Evolutionary conservation across 306 rosid genomes (phyloP).

Genomic region (Acacia confusa): DNA sequence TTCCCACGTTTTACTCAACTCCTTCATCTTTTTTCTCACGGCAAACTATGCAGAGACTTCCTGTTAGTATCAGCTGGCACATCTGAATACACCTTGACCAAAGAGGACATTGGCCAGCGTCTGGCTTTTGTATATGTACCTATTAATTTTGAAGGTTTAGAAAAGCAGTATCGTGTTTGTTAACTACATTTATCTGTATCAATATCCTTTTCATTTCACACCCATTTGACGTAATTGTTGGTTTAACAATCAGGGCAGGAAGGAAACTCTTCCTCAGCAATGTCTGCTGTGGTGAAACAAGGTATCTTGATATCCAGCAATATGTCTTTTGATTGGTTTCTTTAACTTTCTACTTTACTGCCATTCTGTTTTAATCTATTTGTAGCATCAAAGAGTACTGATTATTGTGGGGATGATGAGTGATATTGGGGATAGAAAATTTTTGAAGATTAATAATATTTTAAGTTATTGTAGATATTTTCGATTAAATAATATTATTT

Average conservation of each 20-base stretch:
- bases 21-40: conserved; percentile 28
- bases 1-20: conserved; percentile 20
- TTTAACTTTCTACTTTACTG: conserved; percentile 21
- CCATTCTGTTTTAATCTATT: conserved; percentile 13
- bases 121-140: conserved; percentile 82
- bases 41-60: conserved; percentile 54
- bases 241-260: conserved; percentile 71
- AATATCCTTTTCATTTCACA: conserved; percentile 22
- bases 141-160: conserved; percentile 86
- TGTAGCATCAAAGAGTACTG: neutral
- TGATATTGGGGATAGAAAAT: too few species aligned
- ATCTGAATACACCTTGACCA: conserved; percentile 76
- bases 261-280: conserved; percentile 71
- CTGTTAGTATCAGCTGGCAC: conserved; percentile 73
- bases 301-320: conserved; percentile 54
- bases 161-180: conserved; percentile 9
- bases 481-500: too few species aligned
- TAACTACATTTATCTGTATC: conserved; percentile 8
- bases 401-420: too few species aligned
- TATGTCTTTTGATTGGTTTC: conserved; percentile 32
- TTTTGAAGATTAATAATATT: too few species aligned
- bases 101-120: conserved; percentile 82
- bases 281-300: conserved; percentile 71
- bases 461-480: too few species aligned
- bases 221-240: conserved; percentile 21